Evolutionary conservation across 192 early-diverging fungal genomes (phyloP).

Genomic region (Coemansia sp.): DNA sequence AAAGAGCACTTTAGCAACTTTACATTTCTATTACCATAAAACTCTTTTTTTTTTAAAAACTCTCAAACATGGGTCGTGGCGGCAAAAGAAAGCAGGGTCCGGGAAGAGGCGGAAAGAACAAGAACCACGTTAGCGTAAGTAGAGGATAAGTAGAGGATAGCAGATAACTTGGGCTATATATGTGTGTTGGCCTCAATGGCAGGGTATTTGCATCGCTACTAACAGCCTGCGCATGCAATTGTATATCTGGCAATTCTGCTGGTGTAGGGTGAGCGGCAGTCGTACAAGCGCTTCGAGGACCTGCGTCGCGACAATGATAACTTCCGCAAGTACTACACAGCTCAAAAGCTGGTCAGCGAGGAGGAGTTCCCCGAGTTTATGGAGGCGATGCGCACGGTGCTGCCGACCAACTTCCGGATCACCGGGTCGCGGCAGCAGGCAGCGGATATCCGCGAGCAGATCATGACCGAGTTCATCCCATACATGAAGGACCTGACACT

Average conservation of each 20-base stretch:
- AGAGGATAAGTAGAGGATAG: too few relatives aligned
- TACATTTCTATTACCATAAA: too few relatives aligned
- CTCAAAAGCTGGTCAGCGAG: constrained; percentile 61
- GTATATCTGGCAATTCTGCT: neutral
- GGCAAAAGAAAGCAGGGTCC: neutral
- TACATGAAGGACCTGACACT: constrained; percentile 51
- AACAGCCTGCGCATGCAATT: too few relatives aligned
- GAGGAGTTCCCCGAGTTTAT: constrained; percentile 81
- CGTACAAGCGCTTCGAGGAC: constrained; percentile 43
- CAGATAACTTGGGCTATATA: too few relatives aligned
- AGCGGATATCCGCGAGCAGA: constrained; percentile 49
- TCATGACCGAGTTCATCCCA: constrained; percentile 59
- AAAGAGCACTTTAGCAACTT: too few relatives aligned
- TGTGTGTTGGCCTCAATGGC: too few relatives aligned
- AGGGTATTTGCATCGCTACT: too few relatives aligned
- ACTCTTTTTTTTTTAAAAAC: too few relatives aligned
- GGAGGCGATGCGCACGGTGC: constrained; percentile 60
- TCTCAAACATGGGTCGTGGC: constrained; percentile 14
- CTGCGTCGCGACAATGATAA: constrained; percentile 47
- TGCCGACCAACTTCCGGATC: constrained; percentile 93
- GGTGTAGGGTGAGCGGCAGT: constrained; percentile 35
- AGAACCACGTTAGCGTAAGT: neutral
- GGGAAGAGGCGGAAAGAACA: constrained; percentile 1
- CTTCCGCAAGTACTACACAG: constrained; percentile 48
- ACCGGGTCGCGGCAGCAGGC: constrained; percentile 73